These are phyloP conservation scores for Termitomyces sp. DNA, from an alignment of 768 basidiomycete genomes.

Conservation along the genomic window DNA sequence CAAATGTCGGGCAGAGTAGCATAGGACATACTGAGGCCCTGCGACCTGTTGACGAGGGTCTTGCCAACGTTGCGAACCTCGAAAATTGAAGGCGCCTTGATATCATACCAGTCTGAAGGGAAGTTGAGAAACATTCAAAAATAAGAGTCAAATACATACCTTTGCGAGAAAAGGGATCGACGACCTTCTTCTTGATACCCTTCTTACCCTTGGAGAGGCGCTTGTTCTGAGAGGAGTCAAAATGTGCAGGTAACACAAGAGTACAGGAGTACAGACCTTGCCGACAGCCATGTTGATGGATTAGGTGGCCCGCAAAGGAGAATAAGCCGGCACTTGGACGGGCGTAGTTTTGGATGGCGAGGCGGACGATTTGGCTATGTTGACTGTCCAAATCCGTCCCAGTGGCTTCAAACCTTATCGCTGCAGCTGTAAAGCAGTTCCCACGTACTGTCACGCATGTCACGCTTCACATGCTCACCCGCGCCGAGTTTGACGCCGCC, in stretches of 20 bases:
- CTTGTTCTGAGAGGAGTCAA: slow-evolving; percentile 70
- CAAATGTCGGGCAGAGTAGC: background rate
- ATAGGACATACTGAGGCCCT: slow-evolving; percentile 85
- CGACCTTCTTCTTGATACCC: slow-evolving; percentile 99
- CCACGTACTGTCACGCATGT: slow-evolving; percentile 37
- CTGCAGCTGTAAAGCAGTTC: slow-evolving; percentile 45
- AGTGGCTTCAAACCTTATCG: slow-evolving; percentile 68
- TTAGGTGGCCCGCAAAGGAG: slow-evolving; percentile 38
- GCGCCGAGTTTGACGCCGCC: slow-evolving; percentile 55
- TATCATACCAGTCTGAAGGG: slow-evolving; percentile 93
- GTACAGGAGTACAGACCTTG: slow-evolving; percentile 52
- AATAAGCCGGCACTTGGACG: slow-evolving; percentile 45
- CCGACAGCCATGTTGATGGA: slow-evolving; percentile 78
- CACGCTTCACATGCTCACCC: slow-evolving; percentile 43
- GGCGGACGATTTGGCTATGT: slow-evolving; percentile 26
- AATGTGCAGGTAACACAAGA: background rate
- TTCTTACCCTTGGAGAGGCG: slow-evolving; percentile 97
- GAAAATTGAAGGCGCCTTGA: slow-evolving; percentile 98
- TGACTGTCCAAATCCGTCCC: slow-evolving; percentile 23
- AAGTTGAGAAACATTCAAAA: background rate
- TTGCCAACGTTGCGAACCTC: slow-evolving; percentile 97
- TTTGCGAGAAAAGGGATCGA: slow-evolving; percentile 99
- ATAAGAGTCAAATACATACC: slow-evolving; percentile 44
- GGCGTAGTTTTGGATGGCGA: slow-evolving; percentile 40
- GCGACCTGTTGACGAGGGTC: slow-evolving; percentile 97